A percentile compares a stretch with the other conserved stretches of the same genome.
Evolutionary conservation across 768 basidiomycete genomes (phyloP).

Genomic region (Chalciporus sphaerocephalus): DNA sequence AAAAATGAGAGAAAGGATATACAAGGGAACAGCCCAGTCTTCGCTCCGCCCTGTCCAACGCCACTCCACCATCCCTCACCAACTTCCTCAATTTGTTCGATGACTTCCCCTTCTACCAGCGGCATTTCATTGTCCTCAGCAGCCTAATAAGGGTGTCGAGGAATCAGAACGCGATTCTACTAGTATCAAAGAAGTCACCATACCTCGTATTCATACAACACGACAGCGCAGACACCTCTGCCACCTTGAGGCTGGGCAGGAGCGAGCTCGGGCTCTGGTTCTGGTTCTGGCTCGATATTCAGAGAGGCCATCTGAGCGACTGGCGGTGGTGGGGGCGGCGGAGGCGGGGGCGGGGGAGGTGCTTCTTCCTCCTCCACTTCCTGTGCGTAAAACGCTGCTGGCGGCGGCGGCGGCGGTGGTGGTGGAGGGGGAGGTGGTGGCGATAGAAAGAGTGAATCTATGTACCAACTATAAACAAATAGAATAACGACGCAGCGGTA

Average conservation of each 20-base stretch:
- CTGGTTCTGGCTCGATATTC: slow-evolving; percentile 35
- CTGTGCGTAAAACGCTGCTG: background rate
- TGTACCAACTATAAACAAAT: background rate
- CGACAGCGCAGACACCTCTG: slow-evolving; percentile 64
- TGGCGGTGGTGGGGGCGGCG: slow-evolving; percentile 47
- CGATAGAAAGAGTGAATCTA: slow-evolving; percentile 14
- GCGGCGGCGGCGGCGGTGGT: background rate
- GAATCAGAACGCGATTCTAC: background rate
- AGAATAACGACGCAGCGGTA: slow-evolving; percentile 2
- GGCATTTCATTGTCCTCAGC: slow-evolving; percentile 84
- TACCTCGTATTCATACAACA: slow-evolving; percentile 78
- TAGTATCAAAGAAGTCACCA: background rate
- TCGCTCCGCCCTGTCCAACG: slow-evolving; percentile 55
- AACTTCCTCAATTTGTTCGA: slow-evolving; percentile 78
- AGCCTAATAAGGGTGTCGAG: slow-evolving; percentile 39
- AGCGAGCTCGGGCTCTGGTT: slow-evolving; percentile 34
- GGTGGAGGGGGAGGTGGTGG: slow-evolving; percentile 27
- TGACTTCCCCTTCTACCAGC: slow-evolving; percentile 74
- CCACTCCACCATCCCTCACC: slow-evolving; percentile 95
- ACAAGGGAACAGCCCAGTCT: slow-evolving; percentile 85
- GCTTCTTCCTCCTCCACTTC: slow-evolving; percentile 8
- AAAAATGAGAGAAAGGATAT: slow-evolving; percentile 14
- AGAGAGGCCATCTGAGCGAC: slow-evolving; percentile 30
- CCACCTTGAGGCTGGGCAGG: slow-evolving; percentile 13
- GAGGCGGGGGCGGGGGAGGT: slow-evolving; percentile 33